A percentile compares a stretch with the other conserved stretches of the same genome.
Conservation (phyloP, 1,139 yeast species). For the Nakaseomyces delphensis region DNA sequence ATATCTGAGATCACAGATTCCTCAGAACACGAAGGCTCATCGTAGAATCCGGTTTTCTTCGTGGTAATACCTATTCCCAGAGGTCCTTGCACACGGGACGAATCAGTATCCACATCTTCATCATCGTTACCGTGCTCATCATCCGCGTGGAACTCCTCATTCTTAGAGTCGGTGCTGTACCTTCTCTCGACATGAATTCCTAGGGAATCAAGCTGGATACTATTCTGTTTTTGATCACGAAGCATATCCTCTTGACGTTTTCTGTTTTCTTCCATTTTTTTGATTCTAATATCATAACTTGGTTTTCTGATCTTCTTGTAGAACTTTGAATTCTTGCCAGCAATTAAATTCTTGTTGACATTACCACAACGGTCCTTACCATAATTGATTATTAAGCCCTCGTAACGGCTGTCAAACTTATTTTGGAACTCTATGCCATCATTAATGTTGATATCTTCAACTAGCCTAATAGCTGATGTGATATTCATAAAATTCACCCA, state of each 20-base stretch:
- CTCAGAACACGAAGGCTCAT: constrained; percentile 11
- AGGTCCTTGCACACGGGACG: background rate
- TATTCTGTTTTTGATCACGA: constrained; percentile 9
- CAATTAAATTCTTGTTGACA: constrained; percentile 34
- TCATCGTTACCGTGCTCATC: constrained; percentile 15
- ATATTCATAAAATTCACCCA: constrained; percentile 73
- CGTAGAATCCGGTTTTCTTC: constrained; percentile 5
- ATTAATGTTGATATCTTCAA: constrained; percentile 45
- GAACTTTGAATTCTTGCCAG: constrained; percentile 27
- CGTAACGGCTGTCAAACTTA: constrained; percentile 42
- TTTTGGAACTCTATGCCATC: constrained; percentile 30
- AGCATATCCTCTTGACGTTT: constrained; percentile 17
- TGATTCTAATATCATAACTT: constrained; percentile 22
- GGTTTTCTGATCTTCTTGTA: constrained; percentile 39
- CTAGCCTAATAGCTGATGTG: constrained; percentile 65
- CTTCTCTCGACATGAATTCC: constrained; percentile 20
- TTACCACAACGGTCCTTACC: constrained; percentile 85
- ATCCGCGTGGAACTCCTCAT: constrained; percentile 2
- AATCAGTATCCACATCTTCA: constrained; percentile 7
- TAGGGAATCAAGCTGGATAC: constrained; percentile 17
- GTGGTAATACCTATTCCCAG: background rate
- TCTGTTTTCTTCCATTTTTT: constrained; percentile 26
- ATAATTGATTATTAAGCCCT: constrained; percentile 53
- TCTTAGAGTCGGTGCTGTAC: constrained; percentile 4
- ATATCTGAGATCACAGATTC: constrained; percentile 7